Conservation (phyloP, 2,329 filamentous ascomycete species). For the Venturia nashicola region DNA sequence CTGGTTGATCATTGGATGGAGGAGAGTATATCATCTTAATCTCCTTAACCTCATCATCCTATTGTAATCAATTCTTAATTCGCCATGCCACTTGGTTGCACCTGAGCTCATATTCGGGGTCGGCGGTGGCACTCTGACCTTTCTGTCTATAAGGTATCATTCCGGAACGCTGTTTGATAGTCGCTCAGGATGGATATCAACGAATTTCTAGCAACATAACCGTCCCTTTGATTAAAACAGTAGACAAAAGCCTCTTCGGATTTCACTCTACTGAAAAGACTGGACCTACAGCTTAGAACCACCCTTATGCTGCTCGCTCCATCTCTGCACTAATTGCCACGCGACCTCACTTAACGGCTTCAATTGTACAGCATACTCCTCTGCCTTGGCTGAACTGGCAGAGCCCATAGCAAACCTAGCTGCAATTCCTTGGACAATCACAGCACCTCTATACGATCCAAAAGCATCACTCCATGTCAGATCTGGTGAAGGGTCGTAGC, state of each 20-base stretch:
- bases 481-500: constrained; percentile 55
- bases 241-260: background rate
- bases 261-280: background rate
- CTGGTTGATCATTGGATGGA: too few relatives aligned
- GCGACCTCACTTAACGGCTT: constrained; percentile 64
- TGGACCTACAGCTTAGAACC: background rate
- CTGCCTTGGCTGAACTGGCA: constrained; percentile 77
- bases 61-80: too few relatives aligned
- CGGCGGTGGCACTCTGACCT: too few relatives aligned
- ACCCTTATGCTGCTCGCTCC: constrained; percentile 21
- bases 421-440: constrained; percentile 81
- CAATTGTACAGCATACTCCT: constrained; percentile 54
- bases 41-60: too few relatives aligned
- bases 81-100: too few relatives aligned
- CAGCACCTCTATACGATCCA: constrained; percentile 43
- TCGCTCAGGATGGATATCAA: too few relatives aligned
- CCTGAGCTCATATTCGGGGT: too few relatives aligned
- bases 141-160: too few relatives aligned
- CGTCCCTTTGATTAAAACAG: too few relatives aligned
- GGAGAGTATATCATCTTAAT: too few relatives aligned
- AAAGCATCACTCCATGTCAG: constrained; percentile 55
- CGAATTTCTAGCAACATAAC: too few relatives aligned
- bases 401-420: constrained; percentile 74
- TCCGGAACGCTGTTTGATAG: too few relatives aligned
- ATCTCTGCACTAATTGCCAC: constrained; percentile 56